Base-by-base conservation (phyloP, 768 basidiomycete species). In the Coprinopsis strossmayeri region DNA sequence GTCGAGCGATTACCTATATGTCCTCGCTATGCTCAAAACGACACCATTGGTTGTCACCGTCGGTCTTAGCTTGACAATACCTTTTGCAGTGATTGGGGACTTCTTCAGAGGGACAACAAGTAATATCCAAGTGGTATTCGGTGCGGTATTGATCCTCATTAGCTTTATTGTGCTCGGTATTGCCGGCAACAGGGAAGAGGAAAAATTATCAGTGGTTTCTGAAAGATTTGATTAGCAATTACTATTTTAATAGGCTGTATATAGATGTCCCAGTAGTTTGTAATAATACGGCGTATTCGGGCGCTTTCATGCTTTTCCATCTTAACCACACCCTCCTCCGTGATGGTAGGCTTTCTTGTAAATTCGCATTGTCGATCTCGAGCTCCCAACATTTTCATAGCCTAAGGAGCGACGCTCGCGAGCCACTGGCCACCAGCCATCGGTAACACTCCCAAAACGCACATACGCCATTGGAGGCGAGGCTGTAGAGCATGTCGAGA, bases 1-100 rank as follows among this genome's bases (percentile, higher is more conserved):
- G 26, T 80, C 78, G 7, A 89, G 87, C 51, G 92, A 96, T 66
- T 95, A 86, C 60, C 61, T 92, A 39, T 91, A 91, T 61, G 81
- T 91, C 24, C 60, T 91, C 17, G 87, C 93, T 2, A 95, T 97
- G 92, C 79, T 99, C 53, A 95, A 94, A 69, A 99, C 95, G 5
- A 93, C 93, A 1, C 94, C 94, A 0, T 69, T 94, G 11, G 90
- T 96, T 17, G 94, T 88, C 15, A 98, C 95, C 0, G 73, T 97
- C 47, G 95, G 95, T 23, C 74, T 98, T 7, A 91, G 87, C 49
- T 76, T 98, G 12, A 96, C 96, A 1, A 96, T 97, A 62, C 95
- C 93, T 3, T 71, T 94, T 45, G 91, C 96, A 4, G 82, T 97
- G 42, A 44, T 87, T 7, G 93, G 93, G 12, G 93, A 96, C 49